A percentile compares a stretch with the other conserved stretches of the same genome.
phyloP scores from a whole-genome alignment of 164 flowering plant species.

The Umbilicus rupestris region DNA sequence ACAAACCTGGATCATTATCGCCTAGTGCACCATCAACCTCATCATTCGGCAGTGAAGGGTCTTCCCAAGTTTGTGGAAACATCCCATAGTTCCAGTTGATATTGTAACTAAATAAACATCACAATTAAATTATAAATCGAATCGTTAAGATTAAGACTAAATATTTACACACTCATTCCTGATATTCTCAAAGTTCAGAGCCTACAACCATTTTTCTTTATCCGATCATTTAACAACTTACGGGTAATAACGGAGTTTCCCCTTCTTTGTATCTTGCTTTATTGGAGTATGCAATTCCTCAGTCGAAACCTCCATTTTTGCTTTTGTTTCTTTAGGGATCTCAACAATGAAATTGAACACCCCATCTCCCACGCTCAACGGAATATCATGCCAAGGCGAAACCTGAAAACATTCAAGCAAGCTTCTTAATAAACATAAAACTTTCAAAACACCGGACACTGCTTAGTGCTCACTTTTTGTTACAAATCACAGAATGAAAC shows the following conservation, averaged over 20 bases:
- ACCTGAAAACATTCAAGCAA: not conserved
- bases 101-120: conserved; percentile 42
- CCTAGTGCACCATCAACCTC: conserved; percentile 91
- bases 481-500: too few relatives aligned
- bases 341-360: conserved; percentile 80
- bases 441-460: too few relatives aligned
- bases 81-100: conserved; percentile 96
- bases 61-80: conserved; percentile 99
- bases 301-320: conserved; percentile 99
- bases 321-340: conserved; percentile 56
- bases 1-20: conserved; percentile 53
- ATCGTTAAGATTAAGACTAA: not conserved
- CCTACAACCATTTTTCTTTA: not conserved
- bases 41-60: conserved; percentile 69
- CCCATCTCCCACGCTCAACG: conserved; percentile 76
- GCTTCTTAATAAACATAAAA: too few relatives aligned
- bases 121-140: not conserved
- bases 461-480: too few relatives aligned
- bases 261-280: conserved; percentile 84
- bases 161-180: not conserved
- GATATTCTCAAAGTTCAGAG: not conserved
- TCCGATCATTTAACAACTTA: not conserved
- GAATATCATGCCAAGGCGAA: conserved; percentile 72
- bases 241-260: not conserved
- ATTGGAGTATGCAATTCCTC: conserved; percentile 52